A percentile compares a stretch with the other conserved stretches of the same genome.
phyloP scores from a whole-genome alignment of 495 filamentous ascomycete species.

The Xylaria intraflava region DNA sequence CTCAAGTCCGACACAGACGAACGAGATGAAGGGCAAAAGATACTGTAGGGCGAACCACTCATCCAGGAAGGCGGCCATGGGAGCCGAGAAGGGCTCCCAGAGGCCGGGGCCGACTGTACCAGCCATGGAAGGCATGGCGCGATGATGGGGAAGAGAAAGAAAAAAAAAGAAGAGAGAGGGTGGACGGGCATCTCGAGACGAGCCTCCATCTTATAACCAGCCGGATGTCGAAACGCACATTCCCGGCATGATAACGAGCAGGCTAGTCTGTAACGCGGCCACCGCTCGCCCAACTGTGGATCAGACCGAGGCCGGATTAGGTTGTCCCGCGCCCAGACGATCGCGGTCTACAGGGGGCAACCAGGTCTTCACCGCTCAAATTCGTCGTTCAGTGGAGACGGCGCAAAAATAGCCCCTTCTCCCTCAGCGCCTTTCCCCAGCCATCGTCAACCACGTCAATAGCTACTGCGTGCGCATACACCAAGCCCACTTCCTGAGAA shows the following conservation, averaged over 20 bases:
- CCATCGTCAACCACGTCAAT: constrained; percentile 14
- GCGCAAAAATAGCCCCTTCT: neutral
- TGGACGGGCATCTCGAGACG: neutral
- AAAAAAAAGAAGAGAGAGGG: neutral
- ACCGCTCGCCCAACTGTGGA: constrained; percentile 9
- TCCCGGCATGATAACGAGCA: neutral
- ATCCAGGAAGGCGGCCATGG: constrained; percentile 1
- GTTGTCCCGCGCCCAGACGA: neutral
- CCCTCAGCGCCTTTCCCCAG: neutral
- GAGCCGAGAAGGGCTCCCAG: constrained; percentile 9
- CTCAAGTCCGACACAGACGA: constrained; percentile 15
- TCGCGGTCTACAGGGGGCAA: neutral
- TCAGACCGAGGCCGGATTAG: constrained; percentile 1
- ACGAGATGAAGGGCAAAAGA: constrained; percentile 13
- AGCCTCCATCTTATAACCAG: neutral
- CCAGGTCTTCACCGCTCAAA: constrained; percentile 9
- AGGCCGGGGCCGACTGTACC: constrained; percentile 11
- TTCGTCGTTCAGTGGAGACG: constrained; percentile 1
- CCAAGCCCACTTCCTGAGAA: neutral
- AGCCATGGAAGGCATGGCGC: constrained; percentile 13
- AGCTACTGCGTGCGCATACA: no score
- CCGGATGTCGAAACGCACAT: neutral
- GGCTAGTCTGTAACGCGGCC: no score
- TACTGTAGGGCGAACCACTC: constrained; percentile 13
- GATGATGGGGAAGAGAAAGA: neutral